Percentiles rank a stretch among this genome's conserved stretches.
Conservation (phyloP, 2,329 filamentous ascomycete species). For the Sclerotiophoma versabilis region DNA sequence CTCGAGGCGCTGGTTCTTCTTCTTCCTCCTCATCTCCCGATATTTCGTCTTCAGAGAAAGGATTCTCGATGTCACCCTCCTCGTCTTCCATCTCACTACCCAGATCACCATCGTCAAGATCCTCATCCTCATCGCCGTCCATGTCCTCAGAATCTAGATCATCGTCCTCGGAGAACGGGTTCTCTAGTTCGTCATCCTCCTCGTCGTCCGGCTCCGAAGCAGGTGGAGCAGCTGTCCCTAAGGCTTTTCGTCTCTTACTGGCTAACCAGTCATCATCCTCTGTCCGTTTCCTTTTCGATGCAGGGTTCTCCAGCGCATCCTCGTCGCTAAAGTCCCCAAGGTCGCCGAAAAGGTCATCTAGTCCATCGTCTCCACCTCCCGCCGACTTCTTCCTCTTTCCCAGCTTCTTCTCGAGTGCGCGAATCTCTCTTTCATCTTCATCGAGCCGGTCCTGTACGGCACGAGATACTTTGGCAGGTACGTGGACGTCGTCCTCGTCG, state of each 20-base stretch:
- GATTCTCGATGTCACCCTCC: conserved; percentile 30
- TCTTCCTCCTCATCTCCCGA: conserved; percentile 19
- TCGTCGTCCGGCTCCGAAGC: conserved; percentile 28
- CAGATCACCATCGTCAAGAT: conserved; percentile 23
- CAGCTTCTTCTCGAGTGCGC: conserved; percentile 83
- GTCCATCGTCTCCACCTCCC: conserved; percentile 73
- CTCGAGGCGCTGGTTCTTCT: conserved; percentile 41
- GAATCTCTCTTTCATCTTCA: conserved; percentile 88
- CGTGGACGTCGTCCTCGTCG: conserved; percentile 21
- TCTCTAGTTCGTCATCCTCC: conserved; percentile 32
- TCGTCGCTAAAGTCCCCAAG: conserved; percentile 59
- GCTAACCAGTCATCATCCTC: conserved; percentile 69
- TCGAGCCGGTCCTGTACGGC: conserved; percentile 67
- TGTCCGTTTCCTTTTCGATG: conserved; percentile 61
- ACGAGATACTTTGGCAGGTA: conserved; percentile 41
- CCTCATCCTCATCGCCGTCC: conserved; percentile 29
- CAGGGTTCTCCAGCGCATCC: conserved; percentile 50
- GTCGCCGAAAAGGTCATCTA: conserved; percentile 79
- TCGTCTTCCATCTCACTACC: conserved; percentile 49
- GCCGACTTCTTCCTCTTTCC: conserved; percentile 77
- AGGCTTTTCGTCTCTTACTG: conserved; percentile 63
- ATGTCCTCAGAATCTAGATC: conserved; percentile 44
- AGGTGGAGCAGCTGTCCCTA: conserved; percentile 20
- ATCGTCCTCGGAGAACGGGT: conserved; percentile 28
- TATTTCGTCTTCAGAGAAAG: conserved; percentile 44